These are phyloP conservation scores for Clitoria ternatea DNA, from an alignment of 306 rosid species.

Conservation along the genomic window DNA sequence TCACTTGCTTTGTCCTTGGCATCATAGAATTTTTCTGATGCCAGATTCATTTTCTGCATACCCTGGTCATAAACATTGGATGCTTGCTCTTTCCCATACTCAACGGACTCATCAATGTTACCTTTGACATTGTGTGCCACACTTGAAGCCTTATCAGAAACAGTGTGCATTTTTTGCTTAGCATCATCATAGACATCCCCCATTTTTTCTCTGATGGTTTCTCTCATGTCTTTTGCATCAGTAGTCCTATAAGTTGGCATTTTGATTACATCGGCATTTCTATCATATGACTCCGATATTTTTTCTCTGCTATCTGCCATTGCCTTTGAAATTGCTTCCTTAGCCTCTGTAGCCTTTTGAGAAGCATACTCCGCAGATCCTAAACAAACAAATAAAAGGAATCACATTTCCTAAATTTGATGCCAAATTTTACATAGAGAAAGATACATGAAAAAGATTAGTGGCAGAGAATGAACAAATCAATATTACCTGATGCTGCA, in stretches of 20 bases:
- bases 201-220: slow-evolving; percentile 1
- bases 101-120: neutral
- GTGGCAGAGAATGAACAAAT: neutral
- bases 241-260: slow-evolving; percentile 21
- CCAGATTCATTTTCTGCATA: neutral
- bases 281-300: neutral
- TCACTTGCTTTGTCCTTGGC: slow-evolving; percentile 20
- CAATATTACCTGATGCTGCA: slow-evolving; percentile 40
- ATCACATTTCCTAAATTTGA: neutral
- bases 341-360: slow-evolving; percentile 16
- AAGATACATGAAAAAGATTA: neutral
- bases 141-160: slow-evolving; percentile 28
- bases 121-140: slow-evolving; percentile 15
- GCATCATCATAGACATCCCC: slow-evolving; percentile 20
- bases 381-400: slow-evolving; percentile 5
- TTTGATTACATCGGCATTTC: slow-evolving; percentile 13
- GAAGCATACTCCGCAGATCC: slow-evolving; percentile 38
- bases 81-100: neutral
- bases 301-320: slow-evolving; percentile 18
- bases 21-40: slow-evolving; percentile 21
- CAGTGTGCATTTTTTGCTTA: neutral
- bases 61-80: neutral
- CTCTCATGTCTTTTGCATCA: slow-evolving; percentile 12
- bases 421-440: neutral
- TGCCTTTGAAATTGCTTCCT: slow-evolving; percentile 24